phyloP scores from a whole-genome alignment of 257 asterid genomes.

The Salvia hispanica region DNA sequence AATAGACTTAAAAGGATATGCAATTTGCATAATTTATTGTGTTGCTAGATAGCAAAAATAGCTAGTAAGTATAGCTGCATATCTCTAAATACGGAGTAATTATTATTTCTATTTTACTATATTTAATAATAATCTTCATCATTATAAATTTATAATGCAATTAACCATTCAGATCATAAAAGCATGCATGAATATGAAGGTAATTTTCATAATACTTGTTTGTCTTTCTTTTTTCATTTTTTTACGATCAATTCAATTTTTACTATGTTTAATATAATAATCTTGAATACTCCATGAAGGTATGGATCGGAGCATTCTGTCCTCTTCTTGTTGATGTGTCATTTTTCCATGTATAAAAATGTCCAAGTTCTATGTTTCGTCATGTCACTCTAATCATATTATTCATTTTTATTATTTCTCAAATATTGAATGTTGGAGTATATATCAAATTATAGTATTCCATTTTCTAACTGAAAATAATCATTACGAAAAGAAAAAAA shows the following conservation, averaged over 20 bases:
- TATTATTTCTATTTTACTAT: too few species aligned
- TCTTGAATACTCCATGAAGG: constrained; percentile 22
- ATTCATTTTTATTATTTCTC: neutral
- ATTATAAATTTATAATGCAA: too few species aligned
- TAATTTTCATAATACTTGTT: too few species aligned
- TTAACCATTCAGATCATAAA: too few species aligned
- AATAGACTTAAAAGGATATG: neutral
- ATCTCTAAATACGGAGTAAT: too few species aligned
- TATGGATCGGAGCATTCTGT: constrained; percentile 51
- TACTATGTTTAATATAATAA: too few species aligned
- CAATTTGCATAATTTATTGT: neutral
- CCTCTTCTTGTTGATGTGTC: constrained; percentile 33
- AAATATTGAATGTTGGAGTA: constrained; percentile 34
- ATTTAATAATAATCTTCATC: too few species aligned
- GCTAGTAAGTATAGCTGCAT: too few species aligned
- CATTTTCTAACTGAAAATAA: neutral
- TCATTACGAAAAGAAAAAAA: neutral
- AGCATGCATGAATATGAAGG: too few species aligned
- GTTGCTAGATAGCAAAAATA: neutral
- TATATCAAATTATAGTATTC: neutral
- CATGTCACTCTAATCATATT: constrained; percentile 40
- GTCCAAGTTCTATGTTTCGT: constrained; percentile 43
- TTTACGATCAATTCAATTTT: too few species aligned
- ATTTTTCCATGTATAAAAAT: constrained; percentile 7
- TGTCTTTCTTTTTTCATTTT: too few species aligned